Evolutionary conservation across 106 monocot genomes (phyloP).

Genomic region (Dioscorea zingiberensis): DNA sequence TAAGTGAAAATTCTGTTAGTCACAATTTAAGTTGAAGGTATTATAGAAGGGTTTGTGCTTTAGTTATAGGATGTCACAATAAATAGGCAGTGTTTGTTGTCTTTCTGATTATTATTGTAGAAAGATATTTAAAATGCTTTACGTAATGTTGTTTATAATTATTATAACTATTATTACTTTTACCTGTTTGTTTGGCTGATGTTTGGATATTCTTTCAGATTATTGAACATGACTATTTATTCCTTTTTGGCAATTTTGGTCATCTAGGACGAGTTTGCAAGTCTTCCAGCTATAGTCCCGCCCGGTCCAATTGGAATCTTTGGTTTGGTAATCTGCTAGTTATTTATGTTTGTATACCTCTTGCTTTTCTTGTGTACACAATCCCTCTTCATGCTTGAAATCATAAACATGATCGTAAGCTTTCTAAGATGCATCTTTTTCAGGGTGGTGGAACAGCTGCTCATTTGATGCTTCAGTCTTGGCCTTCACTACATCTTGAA

Average conservation of each 20-base stretch:
- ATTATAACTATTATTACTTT: neutral
- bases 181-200: neutral
- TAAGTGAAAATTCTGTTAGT: no score
- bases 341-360: neutral
- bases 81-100: neutral
- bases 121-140: neutral
- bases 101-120: neutral
- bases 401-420: neutral
- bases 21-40: no score
- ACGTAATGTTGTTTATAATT: neutral
- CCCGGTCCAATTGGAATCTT: conserved; percentile 80
- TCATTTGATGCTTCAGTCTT: conserved; percentile 61
- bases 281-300: conserved; percentile 84
- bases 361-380: neutral
- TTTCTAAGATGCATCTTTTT: conserved; percentile 3
- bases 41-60: no score
- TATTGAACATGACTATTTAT: neutral
- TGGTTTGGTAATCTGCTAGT: conserved; percentile 70
- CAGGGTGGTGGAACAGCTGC: conserved; percentile 94
- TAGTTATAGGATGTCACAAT: no score
- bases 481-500: conserved; percentile 72
- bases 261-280: conserved; percentile 82
- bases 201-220: neutral
- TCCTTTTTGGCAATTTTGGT: neutral
- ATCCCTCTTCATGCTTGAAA: neutral